Conservation (phyloP, 371 early-diverging fungal genomes). For the Actinomucor elegans region DNA sequence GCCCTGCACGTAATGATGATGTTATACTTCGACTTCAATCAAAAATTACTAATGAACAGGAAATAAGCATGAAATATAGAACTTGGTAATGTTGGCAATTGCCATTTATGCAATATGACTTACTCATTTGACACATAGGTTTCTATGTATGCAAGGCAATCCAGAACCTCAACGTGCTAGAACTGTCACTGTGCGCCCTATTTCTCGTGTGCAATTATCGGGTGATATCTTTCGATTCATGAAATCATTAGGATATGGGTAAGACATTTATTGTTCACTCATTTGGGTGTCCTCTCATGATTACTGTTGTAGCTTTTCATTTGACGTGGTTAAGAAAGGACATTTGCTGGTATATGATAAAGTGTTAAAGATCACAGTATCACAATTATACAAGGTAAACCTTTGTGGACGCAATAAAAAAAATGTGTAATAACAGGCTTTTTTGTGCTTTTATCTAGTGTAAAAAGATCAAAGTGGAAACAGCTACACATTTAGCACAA, state of each 20-base stretch:
- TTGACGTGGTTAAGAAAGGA: constrained; percentile 51
- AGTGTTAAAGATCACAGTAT: constrained; percentile 36
- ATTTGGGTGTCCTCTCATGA: not conserved
- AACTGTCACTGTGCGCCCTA: constrained; percentile 48
- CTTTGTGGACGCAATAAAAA: not conserved
- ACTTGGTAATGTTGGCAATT: too few species aligned
- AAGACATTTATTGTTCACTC: not conserved
- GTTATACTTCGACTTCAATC: constrained; percentile 47
- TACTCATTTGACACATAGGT: constrained; percentile 17
- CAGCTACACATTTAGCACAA: constrained; percentile 26
- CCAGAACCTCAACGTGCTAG: constrained; percentile 51
- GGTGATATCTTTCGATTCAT: constrained; percentile 53
- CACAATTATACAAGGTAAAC: constrained; percentile 42
- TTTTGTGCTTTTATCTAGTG: constrained; percentile 22
- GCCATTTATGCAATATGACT: too few species aligned
- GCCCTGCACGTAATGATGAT: constrained; percentile 53
- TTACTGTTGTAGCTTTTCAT: constrained; percentile 32
- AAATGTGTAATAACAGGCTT: too few species aligned
- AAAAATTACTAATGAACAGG: constrained; percentile 36
- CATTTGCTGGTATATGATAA: constrained; percentile 42
- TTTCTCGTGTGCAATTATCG: constrained; percentile 40
- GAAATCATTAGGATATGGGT: constrained; percentile 49
- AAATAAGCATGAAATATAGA: constrained; percentile 40
- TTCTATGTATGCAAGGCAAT: constrained; percentile 47
- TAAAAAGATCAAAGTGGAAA: constrained; percentile 36